Conservation (phyloP, 1,284 basidiomycete genomes). For the Marasmius oreades region DNA sequence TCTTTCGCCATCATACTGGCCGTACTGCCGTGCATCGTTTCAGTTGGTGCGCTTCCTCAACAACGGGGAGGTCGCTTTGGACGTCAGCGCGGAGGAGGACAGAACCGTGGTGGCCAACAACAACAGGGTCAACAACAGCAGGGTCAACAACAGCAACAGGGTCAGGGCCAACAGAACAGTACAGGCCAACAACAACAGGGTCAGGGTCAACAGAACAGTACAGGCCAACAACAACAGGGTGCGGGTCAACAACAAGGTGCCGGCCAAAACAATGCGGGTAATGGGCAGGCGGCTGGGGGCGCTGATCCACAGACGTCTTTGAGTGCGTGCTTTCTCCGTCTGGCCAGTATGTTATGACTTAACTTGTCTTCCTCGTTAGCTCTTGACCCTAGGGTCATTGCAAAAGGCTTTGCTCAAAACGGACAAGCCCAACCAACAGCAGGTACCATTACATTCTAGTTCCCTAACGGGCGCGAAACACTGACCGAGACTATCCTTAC, state of each 20-base stretch:
- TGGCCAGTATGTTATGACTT: not conserved
- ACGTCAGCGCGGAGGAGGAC: not conserved
- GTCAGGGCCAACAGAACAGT: not conserved
- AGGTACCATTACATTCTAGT: slow-evolving; percentile 7
- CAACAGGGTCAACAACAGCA: not conserved
- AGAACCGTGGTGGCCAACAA: not conserved
- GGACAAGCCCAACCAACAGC: slow-evolving; percentile 32
- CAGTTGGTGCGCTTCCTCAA: not conserved
- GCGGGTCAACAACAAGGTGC: not conserved
- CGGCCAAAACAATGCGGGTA: slow-evolving; percentile 4
- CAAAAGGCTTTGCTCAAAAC: slow-evolving; percentile 36
- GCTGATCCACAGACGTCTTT: slow-evolving; percentile 28
- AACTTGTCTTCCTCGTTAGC: slow-evolving; percentile 10
- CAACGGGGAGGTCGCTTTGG: not conserved
- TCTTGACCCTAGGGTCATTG: slow-evolving; percentile 39
- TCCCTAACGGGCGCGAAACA: not conserved
- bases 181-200: not conserved
- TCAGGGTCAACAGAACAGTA: not conserved
- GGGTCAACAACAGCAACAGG: not conserved
- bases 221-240: not conserved
- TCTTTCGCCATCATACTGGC: not conserved
- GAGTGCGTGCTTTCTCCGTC: slow-evolving; percentile 21
- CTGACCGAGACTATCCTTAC: slow-evolving; percentile 19
- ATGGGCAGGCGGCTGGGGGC: slow-evolving; percentile 11
- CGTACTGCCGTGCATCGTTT: not conserved